These are phyloP conservation scores for Dictyostelium discoideum DNA, from an alignment of 78 protist species.

Conservation along the genomic window DNA sequence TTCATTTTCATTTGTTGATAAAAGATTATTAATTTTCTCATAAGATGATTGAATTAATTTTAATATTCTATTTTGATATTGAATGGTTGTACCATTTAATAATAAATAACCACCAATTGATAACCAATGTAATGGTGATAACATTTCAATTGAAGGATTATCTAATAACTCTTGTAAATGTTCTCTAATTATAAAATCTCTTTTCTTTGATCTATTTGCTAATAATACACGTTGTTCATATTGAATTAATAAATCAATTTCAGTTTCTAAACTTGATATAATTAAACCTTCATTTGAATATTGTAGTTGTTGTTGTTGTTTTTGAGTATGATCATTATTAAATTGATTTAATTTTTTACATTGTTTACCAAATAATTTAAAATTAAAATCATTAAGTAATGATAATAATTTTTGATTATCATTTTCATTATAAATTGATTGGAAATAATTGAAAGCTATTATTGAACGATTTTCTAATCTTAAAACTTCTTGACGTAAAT, in stretches of 20 bases:
- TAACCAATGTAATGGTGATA: conserved; percentile 48
- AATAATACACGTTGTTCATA: conserved; percentile 73
- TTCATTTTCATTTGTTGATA: background rate
- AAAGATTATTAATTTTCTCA: background rate
- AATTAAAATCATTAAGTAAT: background rate
- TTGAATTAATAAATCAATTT: conserved; percentile 50
- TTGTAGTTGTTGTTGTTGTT: background rate
- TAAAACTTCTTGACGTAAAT: conserved; percentile 47
- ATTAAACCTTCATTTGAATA: background rate
- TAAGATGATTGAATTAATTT: conserved; percentile 8
- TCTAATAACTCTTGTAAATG: conserved; percentile 21
- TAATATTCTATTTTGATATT: conserved; percentile 11
- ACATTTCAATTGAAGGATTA: background rate
- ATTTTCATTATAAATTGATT: conserved; percentile 14
- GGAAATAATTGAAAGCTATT: background rate
- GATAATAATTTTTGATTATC: background rate
- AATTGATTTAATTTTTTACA: no score
- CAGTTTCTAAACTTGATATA: background rate
- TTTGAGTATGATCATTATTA: background rate
- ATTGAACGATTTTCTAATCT: conserved; percentile 62
- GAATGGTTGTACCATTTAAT: conserved; percentile 29
- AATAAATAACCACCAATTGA: conserved; percentile 71
- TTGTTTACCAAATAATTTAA: background rate
- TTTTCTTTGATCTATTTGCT: conserved; percentile 35
- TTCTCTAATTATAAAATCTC: conserved; percentile 56